Evolutionary conservation across 2,329 filamentous ascomycete genomes (phyloP), one percentile per base, ranked within the genome.

Genomic region (Stemphylium beticola): DNA sequence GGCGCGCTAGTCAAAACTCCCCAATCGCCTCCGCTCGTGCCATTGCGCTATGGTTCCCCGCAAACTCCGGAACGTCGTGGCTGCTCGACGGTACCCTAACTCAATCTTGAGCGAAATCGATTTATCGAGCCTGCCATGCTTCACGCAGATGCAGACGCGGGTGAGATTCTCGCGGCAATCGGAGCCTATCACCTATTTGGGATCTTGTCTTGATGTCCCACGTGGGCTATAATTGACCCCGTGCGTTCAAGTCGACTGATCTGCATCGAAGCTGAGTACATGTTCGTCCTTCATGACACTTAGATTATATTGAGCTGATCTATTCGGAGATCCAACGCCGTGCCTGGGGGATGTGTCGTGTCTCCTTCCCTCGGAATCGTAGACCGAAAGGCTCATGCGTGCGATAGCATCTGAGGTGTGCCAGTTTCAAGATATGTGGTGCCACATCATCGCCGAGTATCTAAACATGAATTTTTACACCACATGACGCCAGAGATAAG

Each of bases 21-120:
- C 53, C 39, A 22, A 56, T 51, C 20, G 4, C 11, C 15, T 32
- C 38, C 38, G 37, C 40, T 43, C 42, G 42, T 50, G 50, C 47
- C 5, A 26, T 38, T 22, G 50, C 61, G 56, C 57, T 61, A 68
- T 72, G 70, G 69, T 69, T 72, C 69, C 69, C 69, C 70, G 66
- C 65, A 53, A 64, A 64, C 53, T 67, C 68, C 62, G 62, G 57
- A 57, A 26, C 32, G 61, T 60, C 58, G 69, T 66, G 64, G 44
- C 45, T 45, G 33, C 51, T 50, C 43, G 49, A 56, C 47, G 51
- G 41, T 49, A 41, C 32, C 37, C 62, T 63, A 64, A 46, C 26
- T 47, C 40, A 47, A 34, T 7, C 29, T 34, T 15, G 15, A 49
- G 39, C 37, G 29, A 26, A 44, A 33, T 45, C 20, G 41, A 36